Evolutionary conservation across 305 asterid species (phyloP), one percentile per base, ranked within the genome.

Genomic region (Fraxinus latifolia): DNA sequence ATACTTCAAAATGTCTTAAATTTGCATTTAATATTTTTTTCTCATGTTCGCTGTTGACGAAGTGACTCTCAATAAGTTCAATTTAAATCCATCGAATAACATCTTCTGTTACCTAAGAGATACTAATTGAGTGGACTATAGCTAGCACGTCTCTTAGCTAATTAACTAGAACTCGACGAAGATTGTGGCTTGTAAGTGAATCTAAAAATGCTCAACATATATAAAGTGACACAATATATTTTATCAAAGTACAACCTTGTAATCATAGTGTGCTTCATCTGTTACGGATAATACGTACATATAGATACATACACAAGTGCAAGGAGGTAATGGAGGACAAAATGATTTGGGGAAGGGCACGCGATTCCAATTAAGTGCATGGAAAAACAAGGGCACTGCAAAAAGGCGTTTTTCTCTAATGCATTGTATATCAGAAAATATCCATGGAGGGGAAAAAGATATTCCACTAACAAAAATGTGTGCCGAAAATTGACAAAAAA

Each of bases 241-340:
- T 27, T 68, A 32, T 67, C 72, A 68, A 53, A 80, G 87, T 87
- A 83, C 86, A 82, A 39, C 1, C 14, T 65, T 34, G 76, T 74
- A 55, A 84, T 58, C 62, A 81, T 68, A 75, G 31, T 25, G 80
- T 85, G 75, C 47, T 78, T 78, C 14, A 19, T 32, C 65, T 39
- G 15, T 77, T 71, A 76, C 55, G 86, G 76, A 19, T 4, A 6
- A 7, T 36, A 34, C n/a, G 44, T 74, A 36, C 37, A 33, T 36
- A 19, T 81, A 68, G 9, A 58, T 25, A 25, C 9, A 31, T 68
- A 65, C 42, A 68, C 4, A 32, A 44, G 34, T 78, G 76, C 34
- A 31, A 80, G 11, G 32, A 3, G 80, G 47, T 80, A 91, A 86
- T 91, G 95, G 95, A 85, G 77, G 90, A 91, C 95, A 91, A 7